Evolutionary conservation across 495 filamentous ascomycete species (phyloP), one percentile per base, ranked within the genome.

Genomic region (Penicilliopsis zonata): DNA sequence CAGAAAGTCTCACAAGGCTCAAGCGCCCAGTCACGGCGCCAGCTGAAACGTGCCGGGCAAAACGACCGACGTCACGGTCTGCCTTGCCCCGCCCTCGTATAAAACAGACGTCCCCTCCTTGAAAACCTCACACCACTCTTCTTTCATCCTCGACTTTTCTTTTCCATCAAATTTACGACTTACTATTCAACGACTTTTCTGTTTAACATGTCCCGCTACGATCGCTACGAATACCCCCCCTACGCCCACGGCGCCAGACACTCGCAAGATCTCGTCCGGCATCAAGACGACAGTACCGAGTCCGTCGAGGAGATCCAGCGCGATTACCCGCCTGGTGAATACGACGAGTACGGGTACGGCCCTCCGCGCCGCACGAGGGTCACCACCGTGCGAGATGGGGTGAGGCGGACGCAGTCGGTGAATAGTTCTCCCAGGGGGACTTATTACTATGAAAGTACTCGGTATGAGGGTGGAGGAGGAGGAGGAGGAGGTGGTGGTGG

Each of bases 261-360:
- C 55, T 13, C 57, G 61, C 33, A 49, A 51, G 43, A 72, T 29
- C 44, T 76, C 24, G 59, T 81, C 16, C 67, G 67, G 31, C 67
- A 68, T 30, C 48, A 57, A 13, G 65, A 69, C 30, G 59, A 66
- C 36, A 70, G 76, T 37, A 65, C 66, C 41, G 76, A 78, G 35
- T 59, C 76, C 17, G 55, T 81, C 38, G 80, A 84, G 53, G 74
- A 80, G 53, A 63, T 82, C 28, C 67, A 63, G 37, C 70, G 76
- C 30, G 74, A 81, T 19, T 82, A 78, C 38, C 76, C 73, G 0
- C 74, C 79, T 9, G 52, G 46, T 31, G 55, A 60, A 17, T 41
- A 45, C 61, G 76, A 51, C 54, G 50, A 58, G 35, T 59, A 70
- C 56, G 73, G 50, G 35, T 73, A 63, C 50, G 59, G 47, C 36